Percentiles rank a stretch among this genome's conserved stretches.
Conservation (phyloP, 2,329 filamentous ascomycete species). For the Nannizziopsis barbatae region DNA sequence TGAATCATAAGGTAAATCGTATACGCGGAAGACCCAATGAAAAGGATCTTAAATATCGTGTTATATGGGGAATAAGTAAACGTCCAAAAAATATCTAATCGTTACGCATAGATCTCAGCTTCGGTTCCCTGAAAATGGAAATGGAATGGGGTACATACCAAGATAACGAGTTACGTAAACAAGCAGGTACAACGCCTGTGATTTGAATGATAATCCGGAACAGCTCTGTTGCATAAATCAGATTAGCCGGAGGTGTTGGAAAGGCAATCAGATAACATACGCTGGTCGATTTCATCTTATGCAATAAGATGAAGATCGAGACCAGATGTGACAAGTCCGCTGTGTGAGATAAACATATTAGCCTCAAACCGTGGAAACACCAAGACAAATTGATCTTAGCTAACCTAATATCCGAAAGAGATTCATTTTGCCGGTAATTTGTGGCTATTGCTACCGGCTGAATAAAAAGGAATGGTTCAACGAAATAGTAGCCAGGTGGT, state of each 20-base stretch:
- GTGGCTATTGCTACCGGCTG: neutral
- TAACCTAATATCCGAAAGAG: constrained; percentile 57
- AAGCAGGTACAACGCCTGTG: constrained; percentile 84
- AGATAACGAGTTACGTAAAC: constrained; percentile 93
- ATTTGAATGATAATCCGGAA: constrained; percentile 97
- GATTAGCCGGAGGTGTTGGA: neutral
- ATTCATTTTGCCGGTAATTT: constrained; percentile 46
- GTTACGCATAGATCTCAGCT: neutral
- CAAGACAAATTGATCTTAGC: constrained; percentile 15
- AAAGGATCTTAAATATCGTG: constrained; percentile 88
- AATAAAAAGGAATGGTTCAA: no score
- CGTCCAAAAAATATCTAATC: constrained; percentile 70
- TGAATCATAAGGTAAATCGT: constrained; percentile 97
- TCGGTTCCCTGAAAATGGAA: neutral
- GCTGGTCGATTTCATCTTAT: constrained; percentile 90
- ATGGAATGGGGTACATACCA: constrained; percentile 41
- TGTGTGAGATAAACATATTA: constrained; percentile 30
- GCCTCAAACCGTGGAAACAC: neutral
- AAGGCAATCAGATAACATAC: constrained; percentile 41
- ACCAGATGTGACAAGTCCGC: constrained; percentile 91
- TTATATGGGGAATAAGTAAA: constrained; percentile 79
- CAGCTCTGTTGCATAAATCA: constrained; percentile 57
- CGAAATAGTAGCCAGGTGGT: neutral
- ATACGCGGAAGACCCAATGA: constrained; percentile 81
- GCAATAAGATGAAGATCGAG: constrained; percentile 86